Evolutionary conservation across 345 rosid genomes (phyloP).

Genomic region (Syzygium oleosum): DNA sequence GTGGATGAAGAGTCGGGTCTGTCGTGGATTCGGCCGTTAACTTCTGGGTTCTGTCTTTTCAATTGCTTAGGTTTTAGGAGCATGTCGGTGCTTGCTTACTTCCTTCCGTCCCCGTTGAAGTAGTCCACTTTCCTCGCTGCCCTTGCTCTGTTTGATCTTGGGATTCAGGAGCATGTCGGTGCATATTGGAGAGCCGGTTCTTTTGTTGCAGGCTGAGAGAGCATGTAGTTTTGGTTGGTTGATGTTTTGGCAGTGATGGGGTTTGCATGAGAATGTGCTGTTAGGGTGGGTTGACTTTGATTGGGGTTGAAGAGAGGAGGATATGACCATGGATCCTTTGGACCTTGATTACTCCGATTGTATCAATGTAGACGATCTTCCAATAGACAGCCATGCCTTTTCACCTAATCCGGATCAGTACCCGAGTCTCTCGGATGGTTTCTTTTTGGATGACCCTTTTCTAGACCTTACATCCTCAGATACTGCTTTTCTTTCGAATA

Average conservation of each 20-base stretch:
- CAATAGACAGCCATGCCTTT: background rate
- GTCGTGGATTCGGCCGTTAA: background rate
- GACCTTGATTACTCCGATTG: background rate
- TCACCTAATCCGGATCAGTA: background rate
- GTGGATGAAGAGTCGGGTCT: background rate
- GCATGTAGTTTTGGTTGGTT: background rate
- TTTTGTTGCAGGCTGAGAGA: background rate
- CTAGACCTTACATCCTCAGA: background rate
- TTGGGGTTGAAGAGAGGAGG: slow-evolving; percentile 1
- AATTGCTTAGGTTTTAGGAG: background rate
- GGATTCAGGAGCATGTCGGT: background rate
- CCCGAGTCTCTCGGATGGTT: background rate
- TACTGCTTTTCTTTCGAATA: background rate
- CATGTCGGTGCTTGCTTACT: background rate
- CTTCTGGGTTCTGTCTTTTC: background rate
- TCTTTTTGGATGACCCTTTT: background rate
- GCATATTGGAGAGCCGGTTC: background rate
- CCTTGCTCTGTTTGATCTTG: background rate
- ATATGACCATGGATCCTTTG: background rate
- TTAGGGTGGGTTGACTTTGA: background rate
- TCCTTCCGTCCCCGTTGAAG: no score
- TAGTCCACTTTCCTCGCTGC: background rate
- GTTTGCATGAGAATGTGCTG: background rate
- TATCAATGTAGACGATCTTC: background rate
- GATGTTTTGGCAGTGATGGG: background rate